A percentile compares a stretch with the other conserved stretches of the same genome.
These are phyloP conservation scores for Neolentinus lepideus DNA, from an alignment of 1,284 basidiomycete species.

Conservation along the genomic window DNA sequence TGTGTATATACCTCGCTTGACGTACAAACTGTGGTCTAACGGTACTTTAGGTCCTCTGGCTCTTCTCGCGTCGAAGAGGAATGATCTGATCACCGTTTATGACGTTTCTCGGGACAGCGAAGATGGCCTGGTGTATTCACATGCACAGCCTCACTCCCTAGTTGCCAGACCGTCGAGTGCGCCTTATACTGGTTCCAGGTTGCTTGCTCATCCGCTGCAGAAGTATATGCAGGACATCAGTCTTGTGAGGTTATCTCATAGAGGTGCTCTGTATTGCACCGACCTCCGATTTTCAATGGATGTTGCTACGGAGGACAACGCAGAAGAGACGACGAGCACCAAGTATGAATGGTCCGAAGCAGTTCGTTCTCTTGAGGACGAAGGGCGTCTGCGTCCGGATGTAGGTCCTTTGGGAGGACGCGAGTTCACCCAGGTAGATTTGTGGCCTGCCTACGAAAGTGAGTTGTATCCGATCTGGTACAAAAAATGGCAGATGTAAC, in stretches of 20 bases:
- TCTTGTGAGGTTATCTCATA: constrained; percentile 39
- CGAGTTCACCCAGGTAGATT: constrained; percentile 37
- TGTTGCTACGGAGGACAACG: background rate
- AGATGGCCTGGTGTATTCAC: constrained; percentile 33
- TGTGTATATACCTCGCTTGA: constrained; percentile 17
- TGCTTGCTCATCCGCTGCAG: constrained; percentile 30
- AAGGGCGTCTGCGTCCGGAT: constrained; percentile 23
- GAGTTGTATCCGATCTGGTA: constrained; percentile 12
- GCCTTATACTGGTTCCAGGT: constrained; percentile 34
- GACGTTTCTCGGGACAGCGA: constrained; percentile 37
- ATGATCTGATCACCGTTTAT: constrained; percentile 52
- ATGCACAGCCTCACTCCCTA: constrained; percentile 38
- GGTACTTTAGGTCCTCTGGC: constrained; percentile 31
- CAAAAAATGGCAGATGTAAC: background rate
- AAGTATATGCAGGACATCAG: constrained; percentile 20
- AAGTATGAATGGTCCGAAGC: constrained; percentile 32
- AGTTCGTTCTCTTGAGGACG: constrained; percentile 29
- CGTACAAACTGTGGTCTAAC: background rate
- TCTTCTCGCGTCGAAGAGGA: constrained; percentile 49
- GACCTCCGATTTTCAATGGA: constrained; percentile 18
- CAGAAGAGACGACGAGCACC: background rate
- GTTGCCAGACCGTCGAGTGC: constrained; percentile 20
- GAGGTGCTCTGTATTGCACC: constrained; percentile 38
- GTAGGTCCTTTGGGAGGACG: constrained; percentile 37
- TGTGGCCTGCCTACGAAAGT: constrained; percentile 48